These are phyloP conservation scores for Tuber aestivum DNA, from an alignment of 495 filamentous ascomycete species.

Conservation along the genomic window DNA sequence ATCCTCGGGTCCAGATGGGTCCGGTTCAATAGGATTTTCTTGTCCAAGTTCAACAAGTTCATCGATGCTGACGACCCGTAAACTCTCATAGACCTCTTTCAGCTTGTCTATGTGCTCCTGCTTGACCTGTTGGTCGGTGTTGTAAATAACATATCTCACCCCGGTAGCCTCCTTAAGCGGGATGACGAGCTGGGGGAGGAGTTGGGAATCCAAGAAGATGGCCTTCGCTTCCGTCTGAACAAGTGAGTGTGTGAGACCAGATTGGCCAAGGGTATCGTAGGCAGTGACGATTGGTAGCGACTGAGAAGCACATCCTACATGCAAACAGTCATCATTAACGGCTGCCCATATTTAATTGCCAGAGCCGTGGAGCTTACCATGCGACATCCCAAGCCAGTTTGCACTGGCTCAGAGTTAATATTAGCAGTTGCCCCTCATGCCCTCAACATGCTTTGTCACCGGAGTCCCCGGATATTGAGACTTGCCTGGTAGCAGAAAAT, in stretches of 20 bases:
- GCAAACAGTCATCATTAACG: not conserved
- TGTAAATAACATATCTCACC: slow-evolving; percentile 83
- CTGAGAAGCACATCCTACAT: slow-evolving; percentile 62
- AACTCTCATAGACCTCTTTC: slow-evolving; percentile 60
- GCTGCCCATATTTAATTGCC: not conserved
- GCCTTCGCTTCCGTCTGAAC: slow-evolving; percentile 76
- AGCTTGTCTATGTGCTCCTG: slow-evolving; percentile 73
- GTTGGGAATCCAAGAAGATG: slow-evolving; percentile 84
- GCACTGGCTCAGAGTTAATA: slow-evolving; percentile 46
- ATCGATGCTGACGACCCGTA: slow-evolving; percentile 77
- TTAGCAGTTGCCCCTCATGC: not conserved
- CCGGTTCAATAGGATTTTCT: slow-evolving; percentile 75
- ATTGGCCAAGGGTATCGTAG: slow-evolving; percentile 94
- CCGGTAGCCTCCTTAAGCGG: slow-evolving; percentile 74
- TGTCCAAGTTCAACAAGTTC: slow-evolving; percentile 76
- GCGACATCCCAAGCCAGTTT: slow-evolving; percentile 74
- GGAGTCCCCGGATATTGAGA: not conserved
- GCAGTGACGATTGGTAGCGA: slow-evolving; percentile 92
- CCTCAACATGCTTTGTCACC: not conserved
- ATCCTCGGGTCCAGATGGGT: slow-evolving; percentile 77
- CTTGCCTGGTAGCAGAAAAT: slow-evolving; percentile 75
- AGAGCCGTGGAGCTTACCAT: slow-evolving; percentile 46
- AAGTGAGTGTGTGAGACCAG: slow-evolving; percentile 86
- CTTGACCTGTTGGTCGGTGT: slow-evolving; percentile 68
- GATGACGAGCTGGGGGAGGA: slow-evolving; percentile 71